phyloP scores from a whole-genome alignment of 2,329 filamentous ascomycete genomes.

The Westerdykella sp. region DNA sequence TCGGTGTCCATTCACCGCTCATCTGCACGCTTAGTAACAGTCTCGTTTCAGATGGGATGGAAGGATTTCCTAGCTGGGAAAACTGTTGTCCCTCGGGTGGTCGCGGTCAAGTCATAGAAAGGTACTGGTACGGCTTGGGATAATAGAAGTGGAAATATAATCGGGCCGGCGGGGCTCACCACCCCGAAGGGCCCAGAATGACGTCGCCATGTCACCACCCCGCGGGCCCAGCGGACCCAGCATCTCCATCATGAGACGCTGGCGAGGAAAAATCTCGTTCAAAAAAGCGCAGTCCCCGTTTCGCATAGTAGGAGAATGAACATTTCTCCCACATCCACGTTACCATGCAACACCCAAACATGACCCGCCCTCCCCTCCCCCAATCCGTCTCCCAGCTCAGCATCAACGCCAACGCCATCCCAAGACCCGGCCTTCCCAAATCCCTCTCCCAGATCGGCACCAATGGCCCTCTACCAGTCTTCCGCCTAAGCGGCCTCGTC shows the following conservation, averaged over 20 bases:
- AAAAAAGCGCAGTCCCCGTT: no score
- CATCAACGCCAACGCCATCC: not conserved
- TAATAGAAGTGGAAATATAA: no score
- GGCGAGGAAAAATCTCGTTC: not conserved
- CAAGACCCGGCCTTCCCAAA: not conserved
- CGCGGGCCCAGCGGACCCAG: not conserved
- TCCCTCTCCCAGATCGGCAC: constrained; percentile 1
- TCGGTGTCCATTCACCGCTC: no score
- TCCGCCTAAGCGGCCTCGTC: constrained; percentile 27
- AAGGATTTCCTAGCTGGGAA: no score
- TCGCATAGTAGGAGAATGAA: no score
- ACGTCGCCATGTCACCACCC: constrained; percentile 1
- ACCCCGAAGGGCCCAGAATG: not conserved
- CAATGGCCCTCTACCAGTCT: constrained; percentile 22
- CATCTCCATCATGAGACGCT: not conserved
- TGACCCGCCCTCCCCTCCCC: not conserved
- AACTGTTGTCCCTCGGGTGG: no score
- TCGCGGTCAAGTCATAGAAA: no score
- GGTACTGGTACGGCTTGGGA: no score
- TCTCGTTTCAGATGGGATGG: no score
- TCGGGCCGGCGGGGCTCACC: not conserved
- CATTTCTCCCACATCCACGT: not conserved
- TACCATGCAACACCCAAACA: not conserved
- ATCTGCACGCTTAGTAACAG: no score
- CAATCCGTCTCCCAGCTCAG: not conserved